Evolutionary conservation across 1,284 basidiomycete genomes (phyloP), one percentile per base, ranked within the genome.

Genomic region (Takashimella tepidaria): DNA sequence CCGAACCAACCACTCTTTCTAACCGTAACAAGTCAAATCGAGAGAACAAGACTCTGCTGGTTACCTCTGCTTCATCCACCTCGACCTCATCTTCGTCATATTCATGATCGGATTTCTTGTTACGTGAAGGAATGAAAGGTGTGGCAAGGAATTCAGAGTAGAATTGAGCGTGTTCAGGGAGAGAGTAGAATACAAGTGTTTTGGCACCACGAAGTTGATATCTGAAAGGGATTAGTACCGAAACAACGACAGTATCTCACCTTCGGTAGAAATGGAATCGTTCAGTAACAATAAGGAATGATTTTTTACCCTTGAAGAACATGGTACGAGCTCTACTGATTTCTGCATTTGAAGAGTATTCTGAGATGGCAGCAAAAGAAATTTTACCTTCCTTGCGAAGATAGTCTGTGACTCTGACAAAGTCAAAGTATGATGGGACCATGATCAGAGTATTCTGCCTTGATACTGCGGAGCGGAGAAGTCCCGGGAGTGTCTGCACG

Each of bases 221-320:
- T 50, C 89, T 89, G 64, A 23, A 55, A 26, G 21, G 22, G 46
- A 12, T 12, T 37, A 40, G 50, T 48, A 26, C 6, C 25, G 41
- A 43, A n/a, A 40, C 3, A 64, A 77, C 44, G 31, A 37, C 16
- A 16, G 16, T 8, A 37, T 8, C 31, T 8, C 60, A 87, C 83
- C 92, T 82, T 57, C 90, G 83, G 81, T 93, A 98, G 73, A 98
- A 99, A 75, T 98, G 92, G 79, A 98, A 97, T 20, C 96, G 84
- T 72, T 99, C 96, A 56, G 90, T 97, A 62, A 98, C 80, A 58
- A 98, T 79, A 21, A 99, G 74, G 78, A 98, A 89, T 0, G 86
- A 79, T 63, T 87, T 91, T 66, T 88, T 87, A 50, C 89, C 90
- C 42, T 81, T 81, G 80, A 96, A 97, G 78, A 99, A 98, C 0